Evolutionary conservation across 1,284 basidiomycete species (phyloP), one percentile per base, ranked within the genome.

Genomic region (Fistulinella cinereoalba): DNA sequence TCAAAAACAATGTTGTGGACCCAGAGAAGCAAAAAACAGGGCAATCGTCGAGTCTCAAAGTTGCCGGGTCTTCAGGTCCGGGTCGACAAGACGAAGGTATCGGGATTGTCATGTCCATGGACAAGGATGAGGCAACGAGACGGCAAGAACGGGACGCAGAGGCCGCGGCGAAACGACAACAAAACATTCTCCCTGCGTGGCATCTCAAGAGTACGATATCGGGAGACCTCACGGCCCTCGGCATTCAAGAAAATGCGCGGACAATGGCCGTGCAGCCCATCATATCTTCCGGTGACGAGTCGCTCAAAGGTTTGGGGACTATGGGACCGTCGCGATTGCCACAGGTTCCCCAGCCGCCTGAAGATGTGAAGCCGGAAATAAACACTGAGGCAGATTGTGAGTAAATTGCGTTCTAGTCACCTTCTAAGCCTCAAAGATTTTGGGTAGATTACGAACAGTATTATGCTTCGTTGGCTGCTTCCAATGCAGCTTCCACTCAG

Each of bases 181-280:
- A 97, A 71, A 98, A 98, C 63, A 81, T 85, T 0, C 70, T 99
- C 37, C 96, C 96, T 0, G 77, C 85, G 9, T 98, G 96, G 96
- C 89, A 97, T 71, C 76, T 93, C 52, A 87, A 91, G 65, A 95
- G 92, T 64, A 99, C 96, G 4, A 90, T 99, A 54, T 88, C 92
- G 12, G 94, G 93, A 16, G 86, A 95, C 57, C 71, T 90, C 52
- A 97, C 95, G 0, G 85, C 91, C 16, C 74, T 96, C 23, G 95
- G 94, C 16, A 76, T 88, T 50, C 77, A 79, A 55, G 84, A 88
- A 60, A 79, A 62, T 52, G 79, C 75, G 16, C 70, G 80, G 47
- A 66, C 68, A 11, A 73, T 77, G 49, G 67, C 62, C 6, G 55
- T 52, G 29, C 64, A 63, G 34, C 52, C 55, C 44, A 44, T 60